Evolutionary conservation across 1,139 yeast species (phyloP).

Genomic region (Magnusiomyces sp.): DNA sequence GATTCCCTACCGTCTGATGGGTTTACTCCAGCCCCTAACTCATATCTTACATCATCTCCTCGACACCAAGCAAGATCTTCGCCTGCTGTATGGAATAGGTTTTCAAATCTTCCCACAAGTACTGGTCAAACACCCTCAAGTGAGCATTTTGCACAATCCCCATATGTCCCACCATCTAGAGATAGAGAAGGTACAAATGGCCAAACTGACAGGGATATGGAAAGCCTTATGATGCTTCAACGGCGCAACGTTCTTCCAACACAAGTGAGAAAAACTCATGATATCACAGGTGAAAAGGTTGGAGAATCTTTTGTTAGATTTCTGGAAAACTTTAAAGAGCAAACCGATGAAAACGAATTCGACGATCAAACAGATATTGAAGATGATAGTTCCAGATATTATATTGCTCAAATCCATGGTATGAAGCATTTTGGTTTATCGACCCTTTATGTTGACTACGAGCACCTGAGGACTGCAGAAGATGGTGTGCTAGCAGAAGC

Average conservation of each 20-base stretch:
- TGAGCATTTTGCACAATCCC: background rate
- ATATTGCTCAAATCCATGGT: conserved; percentile 72
- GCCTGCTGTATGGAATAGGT: conserved; percentile 2
- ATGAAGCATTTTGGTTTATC: conserved; percentile 70
- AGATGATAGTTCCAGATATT: conserved; percentile 37
- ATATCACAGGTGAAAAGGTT: conserved; percentile 89
- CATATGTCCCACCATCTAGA: too few relatives aligned
- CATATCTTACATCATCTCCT: conserved; percentile 1
- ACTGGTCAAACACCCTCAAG: background rate
- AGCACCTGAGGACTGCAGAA: conserved; percentile 65
- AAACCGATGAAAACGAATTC: conserved; percentile 13
- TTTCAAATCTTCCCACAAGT: conserved; percentile 5
- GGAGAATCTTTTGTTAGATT: conserved; percentile 85
- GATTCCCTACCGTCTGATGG: background rate
- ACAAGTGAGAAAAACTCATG: conserved; percentile 73
- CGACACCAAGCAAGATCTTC: background rate
- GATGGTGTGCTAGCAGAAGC: conserved; percentile 89
- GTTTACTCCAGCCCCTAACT: background rate
- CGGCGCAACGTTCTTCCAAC: conserved; percentile 13
- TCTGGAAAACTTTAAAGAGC: conserved; percentile 53
- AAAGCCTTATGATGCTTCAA: background rate
- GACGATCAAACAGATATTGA: conserved; percentile 24
- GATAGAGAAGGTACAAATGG: background rate
- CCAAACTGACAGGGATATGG: background rate
- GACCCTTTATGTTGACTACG: conserved; percentile 79